phyloP scores from a whole-genome alignment of 176 grass and related monocot species.

The Chrysopogon serrulatus region DNA sequence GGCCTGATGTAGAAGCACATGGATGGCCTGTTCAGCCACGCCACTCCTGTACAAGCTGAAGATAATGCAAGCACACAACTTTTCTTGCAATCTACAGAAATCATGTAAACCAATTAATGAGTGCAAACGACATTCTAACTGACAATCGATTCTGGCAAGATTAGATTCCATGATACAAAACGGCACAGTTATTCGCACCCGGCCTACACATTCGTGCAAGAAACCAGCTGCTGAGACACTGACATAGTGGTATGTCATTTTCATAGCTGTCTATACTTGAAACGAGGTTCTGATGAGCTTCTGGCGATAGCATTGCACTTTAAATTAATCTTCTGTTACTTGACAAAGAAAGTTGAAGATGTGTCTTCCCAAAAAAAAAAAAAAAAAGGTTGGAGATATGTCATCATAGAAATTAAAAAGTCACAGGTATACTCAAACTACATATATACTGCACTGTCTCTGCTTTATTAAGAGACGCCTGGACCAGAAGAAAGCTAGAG shows the following conservation, averaged over 20 bases:
- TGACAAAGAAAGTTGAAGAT: neutral
- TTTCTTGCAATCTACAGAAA: neutral
- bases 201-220: neutral
- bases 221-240: neutral
- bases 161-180: neutral
- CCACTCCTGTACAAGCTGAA: neutral
- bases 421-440: no score
- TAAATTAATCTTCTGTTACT: neutral
- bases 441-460: neutral
- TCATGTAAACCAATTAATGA: neutral
- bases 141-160: neutral
- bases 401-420: neutral
- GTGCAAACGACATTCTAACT: constrained; percentile 33
- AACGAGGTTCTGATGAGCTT: neutral
- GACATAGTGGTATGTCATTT: neutral
- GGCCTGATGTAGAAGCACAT: neutral
- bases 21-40: neutral
- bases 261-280: neutral
- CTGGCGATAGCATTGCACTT: neutral
- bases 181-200: constrained; percentile 12
- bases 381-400: no score
- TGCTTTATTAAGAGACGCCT: neutral
- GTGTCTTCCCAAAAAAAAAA: no score
- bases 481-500: neutral
- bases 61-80: neutral